Base-by-base conservation (phyloP, 768 basidiomycete genomes). In the Pholiota molesta region DNA sequence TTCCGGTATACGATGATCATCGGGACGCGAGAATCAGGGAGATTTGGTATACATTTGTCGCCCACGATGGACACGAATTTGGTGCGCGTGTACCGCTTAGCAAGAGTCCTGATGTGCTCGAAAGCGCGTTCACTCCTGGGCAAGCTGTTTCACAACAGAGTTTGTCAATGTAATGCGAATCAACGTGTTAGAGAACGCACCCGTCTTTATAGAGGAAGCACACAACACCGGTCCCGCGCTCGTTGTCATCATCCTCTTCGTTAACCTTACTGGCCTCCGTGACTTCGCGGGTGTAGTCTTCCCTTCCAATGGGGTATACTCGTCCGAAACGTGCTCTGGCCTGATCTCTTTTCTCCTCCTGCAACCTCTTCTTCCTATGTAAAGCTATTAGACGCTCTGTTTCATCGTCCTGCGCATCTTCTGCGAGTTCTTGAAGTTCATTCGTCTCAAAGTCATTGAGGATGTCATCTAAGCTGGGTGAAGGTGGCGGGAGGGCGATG, bases 61-160 rank as follows among this genome's bases (percentile, higher is more conserved):
- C 95, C 95, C 3, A 95, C 87, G 68, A 99, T 99, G 11, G 93
- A 94, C 63, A 98, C 91, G 67, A 99, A 97, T 77, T 99, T 99
- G 11, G 95, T 92, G 52, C 90, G 89, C 2, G 95, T 93, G 73
- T 97, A 90, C 56, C 86, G 85, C n/a, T 79, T 79, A 1, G 97
- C 94, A 5, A 99, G 81, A 0, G 79, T 80, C 5, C 80, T 80
- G 28, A 99, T 75, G 55, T 96, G 88, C 28, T 81, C 76, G 55
- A 84, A 85, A 11, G 96, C 79, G 51, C 89, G 88, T 62, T 94
- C 90, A 59, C 92, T 95, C 58, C 88, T 84, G 17, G 90, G 88
- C 35, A 97, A 82, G 3, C 96, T 97, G 55, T 42, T 17, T 10
- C 28, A 23, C 11, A 49, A 49, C 8, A 49, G n/a, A n/a, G n/a